Conservation (phyloP, 2,329 filamentous ascomycete species). For the Aspergillus uvarum region DNA sequence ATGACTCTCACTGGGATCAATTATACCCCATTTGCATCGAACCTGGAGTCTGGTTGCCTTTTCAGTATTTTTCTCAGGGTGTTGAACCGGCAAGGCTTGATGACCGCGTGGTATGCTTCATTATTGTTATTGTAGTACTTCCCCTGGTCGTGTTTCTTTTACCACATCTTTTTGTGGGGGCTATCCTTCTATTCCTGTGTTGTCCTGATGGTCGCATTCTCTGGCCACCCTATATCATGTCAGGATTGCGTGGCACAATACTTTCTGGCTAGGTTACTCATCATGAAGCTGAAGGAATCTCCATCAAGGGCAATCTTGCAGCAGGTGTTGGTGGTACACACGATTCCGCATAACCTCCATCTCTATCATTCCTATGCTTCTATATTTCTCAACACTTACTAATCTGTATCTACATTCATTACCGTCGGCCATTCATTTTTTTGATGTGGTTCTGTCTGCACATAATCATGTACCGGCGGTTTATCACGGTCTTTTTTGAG, state of each 20-base stretch:
- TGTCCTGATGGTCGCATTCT: not conserved
- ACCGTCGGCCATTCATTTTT: not conserved
- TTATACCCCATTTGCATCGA: constrained; percentile 27
- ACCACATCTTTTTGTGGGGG: not conserved
- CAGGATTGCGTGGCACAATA: not conserved
- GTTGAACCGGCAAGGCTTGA: constrained; percentile 12
- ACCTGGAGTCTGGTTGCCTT: constrained; percentile 26
- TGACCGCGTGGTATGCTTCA: constrained; percentile 1
- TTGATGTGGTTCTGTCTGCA: not conserved
- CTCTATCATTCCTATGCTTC: not conserved
- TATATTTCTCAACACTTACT: not conserved
- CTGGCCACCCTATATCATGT: not conserved
- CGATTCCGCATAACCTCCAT: not conserved
- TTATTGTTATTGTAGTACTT: not conserved
- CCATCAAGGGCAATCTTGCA: not conserved
- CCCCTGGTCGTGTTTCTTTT: not conserved
- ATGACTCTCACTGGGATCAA: constrained; percentile 15
- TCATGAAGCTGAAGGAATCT: not conserved
- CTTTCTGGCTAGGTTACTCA: not conserved
- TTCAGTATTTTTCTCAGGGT: constrained; percentile 15
- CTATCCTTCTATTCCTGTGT: not conserved
- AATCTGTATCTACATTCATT: not conserved
- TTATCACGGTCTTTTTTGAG: not conserved
- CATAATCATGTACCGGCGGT: not conserved
- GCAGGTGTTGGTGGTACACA: not conserved